Evolutionary conservation across 2,329 filamentous ascomycete species (phyloP).

Genomic region (Epichloe sibirici): DNA sequence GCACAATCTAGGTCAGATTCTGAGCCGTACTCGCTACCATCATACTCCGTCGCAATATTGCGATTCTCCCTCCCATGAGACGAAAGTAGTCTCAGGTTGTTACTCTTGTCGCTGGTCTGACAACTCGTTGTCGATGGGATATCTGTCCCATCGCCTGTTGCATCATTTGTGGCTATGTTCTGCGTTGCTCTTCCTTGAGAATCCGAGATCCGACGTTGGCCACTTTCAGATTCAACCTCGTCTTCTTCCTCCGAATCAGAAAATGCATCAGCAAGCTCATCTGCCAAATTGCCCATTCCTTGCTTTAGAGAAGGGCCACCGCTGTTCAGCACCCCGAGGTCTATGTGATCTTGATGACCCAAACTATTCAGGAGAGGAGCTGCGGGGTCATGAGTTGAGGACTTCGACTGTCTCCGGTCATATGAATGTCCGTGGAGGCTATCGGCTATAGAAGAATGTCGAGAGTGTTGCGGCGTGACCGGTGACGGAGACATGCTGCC

Average conservation of each 20-base stretch:
- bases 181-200: background rate
- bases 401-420: conserved; percentile 37
- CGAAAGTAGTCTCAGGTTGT: conserved; percentile 33
- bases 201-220: conserved; percentile 8
- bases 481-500: conserved; percentile 5
- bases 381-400: conserved; percentile 36
- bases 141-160: conserved; percentile 3
- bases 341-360: conserved; percentile 35
- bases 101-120: conserved; percentile 20
- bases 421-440: conserved; percentile 33
- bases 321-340: conserved; percentile 32
- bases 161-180: background rate
- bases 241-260: conserved; percentile 54
- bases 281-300: conserved; percentile 65
- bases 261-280: conserved; percentile 66
- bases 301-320: conserved; percentile 32
- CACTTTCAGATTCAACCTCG: conserved; percentile 38
- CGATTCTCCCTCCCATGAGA: conserved; percentile 34
- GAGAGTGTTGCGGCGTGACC: conserved; percentile 44
- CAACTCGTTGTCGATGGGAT: conserved; percentile 18
- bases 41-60: conserved; percentile 47
- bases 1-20: conserved; percentile 58
- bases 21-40: conserved; percentile 63
- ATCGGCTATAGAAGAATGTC: conserved; percentile 43
- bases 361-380: conserved; percentile 37